Base-by-base conservation (phyloP, 2,329 filamentous ascomycete species). In the Colletotrichum aenigma region DNA sequence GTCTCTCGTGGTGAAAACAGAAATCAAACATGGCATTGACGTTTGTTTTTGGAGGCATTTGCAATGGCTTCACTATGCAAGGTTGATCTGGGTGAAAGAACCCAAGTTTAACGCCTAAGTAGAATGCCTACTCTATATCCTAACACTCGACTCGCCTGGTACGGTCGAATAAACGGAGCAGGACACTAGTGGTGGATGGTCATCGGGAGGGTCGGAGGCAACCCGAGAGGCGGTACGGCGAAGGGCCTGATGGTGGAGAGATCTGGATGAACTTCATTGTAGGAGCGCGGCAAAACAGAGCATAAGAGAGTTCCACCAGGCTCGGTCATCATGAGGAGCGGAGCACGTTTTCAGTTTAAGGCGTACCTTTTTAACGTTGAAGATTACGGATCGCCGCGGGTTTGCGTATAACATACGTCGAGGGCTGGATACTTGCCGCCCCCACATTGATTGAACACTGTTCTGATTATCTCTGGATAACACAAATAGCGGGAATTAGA, bases 401-500 rank as follows among this genome's bases (percentile, higher is more conserved):
- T 48, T 48, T 10, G 38, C 38, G 18, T 3, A 5, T 6, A n/a
- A 6, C 18, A 6, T 2, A 10, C 0, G 38, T n/a, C 18, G 38
- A n/a, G 38, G 43, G 43, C 6, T 2, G n/a, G n/a, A 52, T 52
- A 21, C n/a, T 52, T 21, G 10, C 43, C 43, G 38, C 38, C 38
- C 38, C 0, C 18, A 4, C 1, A 48, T 48, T 4, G 0, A 48
- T 0, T 48, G 9, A 0, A 48, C 18, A 48, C 18, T 4, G 6
- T n/a, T 1, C 0, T 4, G 0, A 0, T 2, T 48, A n/a, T n/a
- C 18, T n/a, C 0, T 48, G 18, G 38, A 43, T 3, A 1, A 36
- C 16, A n/a, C 9, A 43, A 1, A 43, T 5, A n/a, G 18, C 9
- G 9, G 18, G 38, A 38, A 18, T 4, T 8, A 8, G 15, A 38